Percentiles rank a stretch among this genome's conserved stretches.
These are phyloP conservation scores for Trichothecium sympodiale DNA, from an alignment of 2,329 filamentous ascomycete species.

Conservation along the genomic window DNA sequence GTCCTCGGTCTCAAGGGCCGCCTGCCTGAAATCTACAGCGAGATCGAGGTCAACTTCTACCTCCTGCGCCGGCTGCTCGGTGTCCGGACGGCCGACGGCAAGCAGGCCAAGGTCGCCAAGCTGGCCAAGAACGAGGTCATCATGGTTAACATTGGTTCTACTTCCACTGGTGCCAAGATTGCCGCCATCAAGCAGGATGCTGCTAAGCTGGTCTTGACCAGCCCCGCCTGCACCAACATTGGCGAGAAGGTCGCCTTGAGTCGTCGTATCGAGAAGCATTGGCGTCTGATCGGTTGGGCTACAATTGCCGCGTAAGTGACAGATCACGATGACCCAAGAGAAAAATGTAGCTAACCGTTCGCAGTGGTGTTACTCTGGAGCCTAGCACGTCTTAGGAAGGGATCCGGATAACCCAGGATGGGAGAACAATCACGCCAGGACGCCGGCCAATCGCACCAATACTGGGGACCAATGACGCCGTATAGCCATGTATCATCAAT, in stretches of 20 bases:
- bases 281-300: constrained; percentile 89
- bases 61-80: constrained; percentile 85
- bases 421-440: too few species aligned
- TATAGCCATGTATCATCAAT: too few species aligned
- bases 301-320: constrained; percentile 59
- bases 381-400: constrained; percentile 31
- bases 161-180: constrained; percentile 94
- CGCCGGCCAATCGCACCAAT: too few species aligned
- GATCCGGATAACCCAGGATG: too few species aligned
- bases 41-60: constrained; percentile 99
- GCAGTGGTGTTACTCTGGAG: constrained; percentile 43
- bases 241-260: constrained; percentile 96
- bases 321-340: not conserved
- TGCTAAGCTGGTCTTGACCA: constrained; percentile 86
- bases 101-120: constrained; percentile 99
- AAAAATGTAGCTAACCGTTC: not conserved
- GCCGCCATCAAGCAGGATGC: constrained; percentile 95
- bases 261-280: constrained; percentile 98
- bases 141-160: constrained; percentile 99
- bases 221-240: constrained; percentile 90
- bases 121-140: constrained; percentile 96
- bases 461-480: too few species aligned
- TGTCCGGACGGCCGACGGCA: constrained; percentile 95
- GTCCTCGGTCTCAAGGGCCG: constrained; percentile 90
- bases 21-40: constrained; percentile 93